These are phyloP conservation scores for Pneumocystis sp. DNA, from an alignment of 1,139 yeast species.

Conservation along the genomic window DNA sequence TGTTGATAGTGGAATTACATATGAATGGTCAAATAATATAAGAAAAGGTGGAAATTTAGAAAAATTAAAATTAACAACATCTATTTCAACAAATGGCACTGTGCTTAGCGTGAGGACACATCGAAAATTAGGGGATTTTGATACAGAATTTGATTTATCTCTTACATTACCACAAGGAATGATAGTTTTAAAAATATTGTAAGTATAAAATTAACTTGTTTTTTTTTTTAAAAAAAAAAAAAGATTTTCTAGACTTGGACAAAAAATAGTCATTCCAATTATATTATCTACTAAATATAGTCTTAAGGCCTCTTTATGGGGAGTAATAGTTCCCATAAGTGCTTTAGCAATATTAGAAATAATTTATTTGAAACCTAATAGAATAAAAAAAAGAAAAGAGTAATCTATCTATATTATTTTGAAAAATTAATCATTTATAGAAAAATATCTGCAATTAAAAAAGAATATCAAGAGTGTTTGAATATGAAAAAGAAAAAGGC, in stretches of 20 bases:
- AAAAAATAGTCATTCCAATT: constrained; percentile 7
- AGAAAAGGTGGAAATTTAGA: constrained; percentile 3
- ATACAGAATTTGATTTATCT: constrained; percentile 3
- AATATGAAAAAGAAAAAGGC: background rate
- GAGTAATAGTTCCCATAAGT: constrained; percentile 6
- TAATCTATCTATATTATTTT: background rate
- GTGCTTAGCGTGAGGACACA: constrained; percentile 6
- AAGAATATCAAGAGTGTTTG: background rate
- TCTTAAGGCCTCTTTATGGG: constrained; percentile 7
- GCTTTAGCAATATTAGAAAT: constrained; percentile 7
- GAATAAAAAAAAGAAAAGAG: background rate
- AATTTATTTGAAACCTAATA: constrained; percentile 5
- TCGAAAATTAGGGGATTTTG: constrained; percentile 6
- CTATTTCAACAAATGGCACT: constrained; percentile 7
- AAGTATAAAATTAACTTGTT: constrained; percentile 5
- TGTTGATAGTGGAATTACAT: constrained; percentile 6
- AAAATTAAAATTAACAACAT: constrained; percentile 6
- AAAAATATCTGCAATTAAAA: background rate
- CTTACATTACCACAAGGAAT: background rate
- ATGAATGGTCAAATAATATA: constrained; percentile 4
- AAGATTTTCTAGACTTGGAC: constrained; percentile 8
- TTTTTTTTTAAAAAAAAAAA: background rate
- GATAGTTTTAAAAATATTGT: constrained; percentile 2
- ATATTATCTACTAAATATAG: constrained; percentile 7
- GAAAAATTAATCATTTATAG: background rate